Evolutionary conservation across 768 basidiomycete species (phyloP).

Genomic region (Lentinula sp.): DNA sequence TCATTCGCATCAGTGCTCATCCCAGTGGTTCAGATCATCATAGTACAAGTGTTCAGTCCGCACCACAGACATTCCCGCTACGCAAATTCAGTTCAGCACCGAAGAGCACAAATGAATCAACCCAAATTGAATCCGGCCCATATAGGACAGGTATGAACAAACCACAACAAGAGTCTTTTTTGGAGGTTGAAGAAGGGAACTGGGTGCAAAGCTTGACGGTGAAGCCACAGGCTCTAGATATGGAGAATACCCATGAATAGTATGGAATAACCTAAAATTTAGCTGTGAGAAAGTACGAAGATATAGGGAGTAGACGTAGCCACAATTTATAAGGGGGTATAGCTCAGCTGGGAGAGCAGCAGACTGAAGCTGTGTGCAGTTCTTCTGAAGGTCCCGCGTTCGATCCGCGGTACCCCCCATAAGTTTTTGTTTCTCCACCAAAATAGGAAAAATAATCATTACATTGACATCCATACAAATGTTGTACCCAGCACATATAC

Average conservation of each 20-base stretch:
- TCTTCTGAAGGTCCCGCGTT: neutral
- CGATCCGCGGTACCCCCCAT: neutral
- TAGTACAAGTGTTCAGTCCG: neutral
- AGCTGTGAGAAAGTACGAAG: too few relatives aligned
- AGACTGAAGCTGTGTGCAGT: neutral
- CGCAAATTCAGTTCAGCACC: neutral
- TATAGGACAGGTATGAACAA: neutral
- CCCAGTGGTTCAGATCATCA: neutral
- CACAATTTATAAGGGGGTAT: neutral
- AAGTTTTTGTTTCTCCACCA: too few relatives aligned
- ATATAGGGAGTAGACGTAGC: too few relatives aligned
- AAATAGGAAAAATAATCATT: too few relatives aligned
- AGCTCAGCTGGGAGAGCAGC: neutral
- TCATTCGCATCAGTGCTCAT: conserved; percentile 5
- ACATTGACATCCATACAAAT: too few relatives aligned
- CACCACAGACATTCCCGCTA: neutral
- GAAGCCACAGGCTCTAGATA: too few relatives aligned
- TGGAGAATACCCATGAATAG: too few relatives aligned
- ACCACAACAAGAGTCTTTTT: neutral
- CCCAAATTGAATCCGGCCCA: neutral
- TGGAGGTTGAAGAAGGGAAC: neutral
- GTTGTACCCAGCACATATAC: neutral
- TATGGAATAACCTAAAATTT: too few relatives aligned
- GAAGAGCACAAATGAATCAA: neutral
- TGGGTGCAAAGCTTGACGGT: neutral